phyloP scores from a whole-genome alignment of 2,329 filamentous ascomycete species.

The Dendrostoma leiphaemia region DNA sequence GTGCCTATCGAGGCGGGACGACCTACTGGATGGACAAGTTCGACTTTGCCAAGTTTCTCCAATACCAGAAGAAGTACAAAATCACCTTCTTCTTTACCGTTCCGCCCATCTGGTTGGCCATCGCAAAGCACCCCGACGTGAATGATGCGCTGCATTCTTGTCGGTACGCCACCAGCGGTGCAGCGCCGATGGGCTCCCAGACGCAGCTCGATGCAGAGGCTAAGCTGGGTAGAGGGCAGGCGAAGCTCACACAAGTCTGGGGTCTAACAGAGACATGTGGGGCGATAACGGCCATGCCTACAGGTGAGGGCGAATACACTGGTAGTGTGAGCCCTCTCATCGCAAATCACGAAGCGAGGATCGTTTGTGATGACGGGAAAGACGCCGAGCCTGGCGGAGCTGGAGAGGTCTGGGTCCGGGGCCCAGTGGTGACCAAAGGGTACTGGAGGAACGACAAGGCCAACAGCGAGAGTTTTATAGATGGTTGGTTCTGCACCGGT shows the following conservation, averaged over 20 bases:
- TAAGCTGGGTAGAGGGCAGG: slow-evolving; percentile 43
- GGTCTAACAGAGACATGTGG: slow-evolving; percentile 57
- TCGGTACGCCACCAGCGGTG: slow-evolving; percentile 47
- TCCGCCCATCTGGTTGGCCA: slow-evolving; percentile 58
- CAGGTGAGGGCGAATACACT: slow-evolving; percentile 38
- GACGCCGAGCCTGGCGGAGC: slow-evolving; percentile 38
- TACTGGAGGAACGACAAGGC: slow-evolving; percentile 69
- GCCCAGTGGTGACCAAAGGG: slow-evolving; percentile 69
- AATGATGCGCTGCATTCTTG: slow-evolving; percentile 54
- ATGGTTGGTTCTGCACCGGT: slow-evolving; percentile 74
- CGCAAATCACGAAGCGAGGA: slow-evolving; percentile 33
- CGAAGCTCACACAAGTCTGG: slow-evolving; percentile 52
- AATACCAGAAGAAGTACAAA: slow-evolving; percentile 45
- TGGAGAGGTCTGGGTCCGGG: slow-evolving; percentile 67
- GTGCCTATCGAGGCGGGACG: slow-evolving; percentile 40
- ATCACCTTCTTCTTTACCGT: slow-evolving; percentile 58
- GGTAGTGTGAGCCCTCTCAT: slow-evolving; percentile 45
- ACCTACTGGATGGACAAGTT: slow-evolving; percentile 65
- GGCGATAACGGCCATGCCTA: slow-evolving; percentile 43
- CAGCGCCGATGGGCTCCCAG: slow-evolving; percentile 55
- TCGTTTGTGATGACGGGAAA: slow-evolving; percentile 37
- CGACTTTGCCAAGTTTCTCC: slow-evolving; percentile 53
- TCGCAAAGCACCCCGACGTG: slow-evolving; percentile 55
- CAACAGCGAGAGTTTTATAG: slow-evolving; percentile 57
- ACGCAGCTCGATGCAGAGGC: slow-evolving; percentile 48